Evolutionary conservation across 345 rosid species (phyloP).

Genomic region (Gossypium thurberi): DNA sequence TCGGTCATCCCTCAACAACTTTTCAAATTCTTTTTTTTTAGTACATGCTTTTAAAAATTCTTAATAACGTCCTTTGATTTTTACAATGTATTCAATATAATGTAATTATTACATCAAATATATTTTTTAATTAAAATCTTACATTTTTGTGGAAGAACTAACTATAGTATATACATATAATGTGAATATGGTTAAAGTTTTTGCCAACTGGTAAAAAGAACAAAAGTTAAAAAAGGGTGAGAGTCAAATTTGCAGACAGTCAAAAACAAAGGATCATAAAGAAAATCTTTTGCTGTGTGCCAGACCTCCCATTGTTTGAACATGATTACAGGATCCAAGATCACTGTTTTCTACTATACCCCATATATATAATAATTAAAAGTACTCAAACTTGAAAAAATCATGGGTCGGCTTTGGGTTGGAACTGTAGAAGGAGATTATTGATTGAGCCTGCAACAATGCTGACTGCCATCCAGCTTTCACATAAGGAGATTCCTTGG

Average conservation of each 20-base stretch:
- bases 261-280: slow-evolving; percentile 20
- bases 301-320: not conserved
- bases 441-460: slow-evolving; percentile 5
- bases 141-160: not conserved
- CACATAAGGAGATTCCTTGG: slow-evolving; percentile 15
- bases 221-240: not conserved
- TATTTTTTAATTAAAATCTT: not conserved
- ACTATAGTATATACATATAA: not conserved
- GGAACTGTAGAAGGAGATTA: not conserved
- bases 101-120: too few relatives aligned
- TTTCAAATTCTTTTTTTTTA: too few relatives aligned
- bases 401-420: not conserved
- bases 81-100: too few relatives aligned
- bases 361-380: not conserved
- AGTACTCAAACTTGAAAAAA: too few relatives aligned
- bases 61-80: too few relatives aligned
- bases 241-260: slow-evolving; percentile 17
- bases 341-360: slow-evolving; percentile 13
- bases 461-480: not conserved
- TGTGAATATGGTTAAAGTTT: slow-evolving; percentile 6
- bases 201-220: not conserved
- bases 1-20: too few relatives aligned
- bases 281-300: slow-evolving; percentile 2
- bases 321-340: slow-evolving; percentile 26
- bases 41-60: too few relatives aligned